Percentiles rank a stretch among this genome's conserved stretches.
phyloP scores from a whole-genome alignment of 2,329 filamentous ascomycete genomes.

The Fusarium sp. region DNA sequence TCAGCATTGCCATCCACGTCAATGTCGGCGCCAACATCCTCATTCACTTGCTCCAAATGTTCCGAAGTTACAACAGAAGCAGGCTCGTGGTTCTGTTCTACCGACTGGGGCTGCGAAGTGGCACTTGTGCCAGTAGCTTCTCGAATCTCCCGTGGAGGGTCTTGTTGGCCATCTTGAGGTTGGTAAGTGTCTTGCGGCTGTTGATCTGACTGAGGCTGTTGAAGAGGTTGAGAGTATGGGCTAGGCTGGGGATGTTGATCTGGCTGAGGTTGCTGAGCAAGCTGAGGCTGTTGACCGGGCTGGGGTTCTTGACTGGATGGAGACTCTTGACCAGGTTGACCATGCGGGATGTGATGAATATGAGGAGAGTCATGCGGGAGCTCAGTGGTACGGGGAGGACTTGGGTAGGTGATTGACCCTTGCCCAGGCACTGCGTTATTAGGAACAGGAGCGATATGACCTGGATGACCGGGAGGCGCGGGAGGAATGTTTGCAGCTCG shows the following conservation, averaged over 20 bases:
- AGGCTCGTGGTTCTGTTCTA: constrained; percentile 17
- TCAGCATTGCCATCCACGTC: constrained; percentile 52
- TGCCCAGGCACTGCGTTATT: constrained; percentile 1
- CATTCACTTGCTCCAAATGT: constrained; percentile 16
- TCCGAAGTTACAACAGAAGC: constrained; percentile 14
- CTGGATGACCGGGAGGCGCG: constrained; percentile 2
- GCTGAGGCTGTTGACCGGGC: constrained; percentile 5
- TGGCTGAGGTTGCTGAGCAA: constrained; percentile 19
- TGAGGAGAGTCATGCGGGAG: constrained; percentile 33
- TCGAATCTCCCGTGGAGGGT: constrained; percentile 15
- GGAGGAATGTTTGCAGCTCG: constrained; percentile 6
- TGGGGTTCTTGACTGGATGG: constrained; percentile 17
- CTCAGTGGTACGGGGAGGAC: constrained; percentile 31
- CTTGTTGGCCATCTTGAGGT: constrained; percentile 14
- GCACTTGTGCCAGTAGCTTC: constrained; percentile 18
- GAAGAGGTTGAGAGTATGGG: background rate
- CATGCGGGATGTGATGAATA: constrained; percentile 38
- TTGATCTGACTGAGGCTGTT: constrained; percentile 1
- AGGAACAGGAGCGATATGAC: constrained; percentile 3
- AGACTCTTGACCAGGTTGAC: background rate
- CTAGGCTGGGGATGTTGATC: background rate
- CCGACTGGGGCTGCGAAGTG: constrained; percentile 10
- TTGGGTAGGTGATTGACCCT: constrained; percentile 34
- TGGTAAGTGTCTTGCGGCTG: constrained; percentile 9
- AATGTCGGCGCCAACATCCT: constrained; percentile 45